These are phyloP conservation scores for Lactarius pseudohatsudake DNA, from an alignment of 768 basidiomycete species.

Conservation along the genomic window DNA sequence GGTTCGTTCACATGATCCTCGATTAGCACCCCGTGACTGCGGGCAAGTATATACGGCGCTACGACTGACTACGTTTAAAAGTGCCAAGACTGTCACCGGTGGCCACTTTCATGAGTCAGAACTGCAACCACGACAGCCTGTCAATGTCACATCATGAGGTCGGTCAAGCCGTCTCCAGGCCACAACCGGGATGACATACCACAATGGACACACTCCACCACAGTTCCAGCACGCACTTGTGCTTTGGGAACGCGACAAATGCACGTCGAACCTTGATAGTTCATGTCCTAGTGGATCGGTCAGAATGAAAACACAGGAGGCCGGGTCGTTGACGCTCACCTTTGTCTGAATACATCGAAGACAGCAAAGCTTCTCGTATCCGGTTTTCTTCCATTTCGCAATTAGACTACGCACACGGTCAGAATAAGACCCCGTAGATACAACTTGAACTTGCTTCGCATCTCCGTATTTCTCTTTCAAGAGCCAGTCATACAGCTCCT, in stretches of 20 bases:
- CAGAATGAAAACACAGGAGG: slow-evolving; percentile 5
- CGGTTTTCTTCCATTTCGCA: slow-evolving; percentile 99
- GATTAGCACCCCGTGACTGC: neutral
- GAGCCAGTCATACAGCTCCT: slow-evolving; percentile 95
- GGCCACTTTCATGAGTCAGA: slow-evolving; percentile 64
- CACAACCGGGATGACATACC: slow-evolving; percentile 53
- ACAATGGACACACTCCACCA: slow-evolving; percentile 97
- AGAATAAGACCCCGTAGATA: neutral
- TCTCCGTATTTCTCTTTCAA: slow-evolving; percentile 97
- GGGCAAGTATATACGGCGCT: neutral
- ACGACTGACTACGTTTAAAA: neutral
- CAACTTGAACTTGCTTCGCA: slow-evolving; percentile 66
- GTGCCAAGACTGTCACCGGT: neutral
- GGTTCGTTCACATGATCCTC: neutral
- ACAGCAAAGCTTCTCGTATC: slow-evolving; percentile 98
- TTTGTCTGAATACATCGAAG: slow-evolving; percentile 94
- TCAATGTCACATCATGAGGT: slow-evolving; percentile 41
- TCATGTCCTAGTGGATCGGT: slow-evolving; percentile 76
- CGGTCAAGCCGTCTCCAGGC: slow-evolving; percentile 21
- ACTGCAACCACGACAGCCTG: slow-evolving; percentile 89
- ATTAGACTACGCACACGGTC: slow-evolving; percentile 60
- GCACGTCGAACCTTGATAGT: slow-evolving; percentile 97
- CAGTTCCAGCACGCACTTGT: slow-evolving; percentile 81
- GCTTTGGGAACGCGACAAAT: slow-evolving; percentile 97
- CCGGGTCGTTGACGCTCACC: slow-evolving; percentile 42